Evolutionary conservation across 805 yeast genomes (phyloP), one percentile per base, ranked within the genome.

Genomic region (Sugiyamaella lignohabitans): DNA sequence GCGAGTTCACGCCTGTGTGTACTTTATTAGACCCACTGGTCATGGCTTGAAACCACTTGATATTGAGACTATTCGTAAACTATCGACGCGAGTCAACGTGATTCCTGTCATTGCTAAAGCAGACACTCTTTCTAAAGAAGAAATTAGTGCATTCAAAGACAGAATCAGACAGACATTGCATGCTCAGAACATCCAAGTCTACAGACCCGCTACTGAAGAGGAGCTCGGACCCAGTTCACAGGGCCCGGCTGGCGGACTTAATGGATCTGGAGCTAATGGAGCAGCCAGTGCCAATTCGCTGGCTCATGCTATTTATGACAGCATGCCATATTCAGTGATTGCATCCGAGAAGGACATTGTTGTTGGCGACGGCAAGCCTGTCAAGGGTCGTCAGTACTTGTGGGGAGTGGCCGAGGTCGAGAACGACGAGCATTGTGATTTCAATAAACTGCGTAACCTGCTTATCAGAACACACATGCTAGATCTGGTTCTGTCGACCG

Each of bases 391-490:
- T 58, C 73, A 74, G 59, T 89, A 87, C 67, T 73, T 70, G 16
- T 89, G 96, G 96, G 97, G 97, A 0, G 64, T 76, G 19, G 85
- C 86, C 11, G 95, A 88, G 59, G 84, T 86, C 36, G 95, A 85
- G 59, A 82, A 87, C 61, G 75, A 74, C 17, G 63, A 68, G 5
- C 88, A 84, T 63, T 86, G 95, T 65, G 96, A 91, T 61, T 87
- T 87, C 59, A 53, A 65, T 23, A 71, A 71, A 50, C 71, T 89
- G 52, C 76, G 86, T 54, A 74, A 79, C 30, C 65, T 87, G 34
- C 67, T 89, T 42, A 70, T 89, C 65, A 73, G 81, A 20, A 73
- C 80, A 18, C 76, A 86, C 63, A 76, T 87, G 83, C 74, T 84
- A 42, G 96, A 88, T 59, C 73, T 89, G 54, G 79, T 87, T 36